These are phyloP conservation scores for Fraxinus quadrangulata DNA, from an alignment of 257 asterid species.

Conservation along the genomic window DNA sequence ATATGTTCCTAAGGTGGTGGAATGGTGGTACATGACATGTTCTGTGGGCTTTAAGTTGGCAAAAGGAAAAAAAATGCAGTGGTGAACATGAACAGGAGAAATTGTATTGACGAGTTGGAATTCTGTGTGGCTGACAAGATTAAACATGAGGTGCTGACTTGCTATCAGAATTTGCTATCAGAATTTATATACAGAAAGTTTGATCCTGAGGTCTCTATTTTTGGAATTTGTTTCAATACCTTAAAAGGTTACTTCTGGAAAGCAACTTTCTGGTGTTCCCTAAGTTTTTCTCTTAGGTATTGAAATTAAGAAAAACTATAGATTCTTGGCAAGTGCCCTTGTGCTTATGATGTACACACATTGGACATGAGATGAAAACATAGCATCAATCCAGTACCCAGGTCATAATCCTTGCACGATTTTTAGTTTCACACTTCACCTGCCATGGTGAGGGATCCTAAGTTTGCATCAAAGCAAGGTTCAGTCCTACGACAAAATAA, in stretches of 20 bases:
- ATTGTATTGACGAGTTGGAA: background rate
- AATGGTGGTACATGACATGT: background rate
- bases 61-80: too few relatives aligned
- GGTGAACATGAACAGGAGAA: background rate
- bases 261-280: background rate
- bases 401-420: background rate
- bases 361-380: background rate
- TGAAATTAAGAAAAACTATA: background rate
- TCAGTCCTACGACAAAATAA: background rate
- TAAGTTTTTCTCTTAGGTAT: background rate
- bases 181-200: background rate
- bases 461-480: background rate
- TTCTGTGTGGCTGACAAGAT: background rate
- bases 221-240: background rate
- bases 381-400: background rate
- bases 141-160: background rate
- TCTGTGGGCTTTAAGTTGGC: background rate
- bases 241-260: background rate
- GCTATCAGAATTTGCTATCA: background rate
- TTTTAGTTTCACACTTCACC: background rate
- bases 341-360: background rate
- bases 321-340: background rate
- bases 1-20: background rate
- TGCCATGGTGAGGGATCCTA: background rate
- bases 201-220: background rate